phyloP scores from a whole-genome alignment of 1,284 basidiomycete genomes.

The Ganoderma leucocontextum region DNA sequence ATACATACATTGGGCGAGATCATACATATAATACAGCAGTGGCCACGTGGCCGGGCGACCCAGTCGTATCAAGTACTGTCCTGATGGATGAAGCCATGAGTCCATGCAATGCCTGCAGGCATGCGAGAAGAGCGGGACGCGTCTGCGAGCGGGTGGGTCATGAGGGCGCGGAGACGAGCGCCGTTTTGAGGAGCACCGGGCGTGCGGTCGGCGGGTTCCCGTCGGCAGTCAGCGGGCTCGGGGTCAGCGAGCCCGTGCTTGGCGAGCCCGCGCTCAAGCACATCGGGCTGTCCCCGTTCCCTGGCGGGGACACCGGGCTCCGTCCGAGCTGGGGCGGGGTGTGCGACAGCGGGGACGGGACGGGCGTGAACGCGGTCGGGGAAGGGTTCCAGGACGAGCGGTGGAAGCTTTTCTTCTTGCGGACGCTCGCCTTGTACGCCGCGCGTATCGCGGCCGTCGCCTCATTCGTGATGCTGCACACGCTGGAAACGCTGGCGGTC shows the following conservation, averaged over 20 bases:
- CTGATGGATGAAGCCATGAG: conserved; percentile 5
- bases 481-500: conserved; percentile 15
- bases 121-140: neutral
- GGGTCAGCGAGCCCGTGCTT: conserved; percentile 31
- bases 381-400: conserved; percentile 61
- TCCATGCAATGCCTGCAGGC: neutral
- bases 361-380: conserved; percentile 25
- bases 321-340: conserved; percentile 12
- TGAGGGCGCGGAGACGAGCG: conserved; percentile 29
- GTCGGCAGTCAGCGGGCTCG: conserved; percentile 35
- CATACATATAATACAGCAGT: conserved; percentile 13
- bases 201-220: conserved; percentile 7
- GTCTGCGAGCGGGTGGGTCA: conserved; percentile 5
- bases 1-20: conserved; percentile 11
- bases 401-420: conserved; percentile 64
- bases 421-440: conserved; percentile 61
- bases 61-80: neutral
- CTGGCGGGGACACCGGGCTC: conserved; percentile 22
- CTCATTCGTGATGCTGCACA: conserved; percentile 37
- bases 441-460: conserved; percentile 61
- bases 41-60: neutral
- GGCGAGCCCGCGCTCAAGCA: conserved; percentile 31
- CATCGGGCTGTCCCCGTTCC: conserved; percentile 20
- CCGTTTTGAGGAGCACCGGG: conserved; percentile 22
- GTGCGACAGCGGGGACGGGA: conserved; percentile 8